Conservation (phyloP, 345 rosid species). For the Punica granatum region DNA sequence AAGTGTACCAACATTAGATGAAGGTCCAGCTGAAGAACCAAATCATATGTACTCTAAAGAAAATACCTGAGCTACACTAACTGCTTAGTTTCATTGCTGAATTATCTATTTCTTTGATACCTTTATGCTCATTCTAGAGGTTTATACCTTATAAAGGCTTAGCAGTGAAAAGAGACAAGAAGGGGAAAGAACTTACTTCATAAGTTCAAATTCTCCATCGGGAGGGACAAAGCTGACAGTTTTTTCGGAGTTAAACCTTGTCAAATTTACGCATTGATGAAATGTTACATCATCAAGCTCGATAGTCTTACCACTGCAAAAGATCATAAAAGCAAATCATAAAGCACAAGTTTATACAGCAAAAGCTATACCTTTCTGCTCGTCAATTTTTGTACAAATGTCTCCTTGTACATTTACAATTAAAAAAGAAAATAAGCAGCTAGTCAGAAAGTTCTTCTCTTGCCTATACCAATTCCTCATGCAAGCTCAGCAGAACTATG, state of each 20-base stretch:
- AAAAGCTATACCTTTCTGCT: background rate
- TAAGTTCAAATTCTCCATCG: constrained; percentile 98
- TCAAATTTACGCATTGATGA: constrained; percentile 96
- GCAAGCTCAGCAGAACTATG: background rate
- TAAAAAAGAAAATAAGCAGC: no score
- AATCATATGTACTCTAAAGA: background rate
- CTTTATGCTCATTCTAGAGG: background rate
- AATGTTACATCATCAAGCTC: constrained; percentile 99
- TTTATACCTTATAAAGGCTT: background rate
- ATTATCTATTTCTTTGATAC: background rate
- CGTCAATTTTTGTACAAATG: background rate
- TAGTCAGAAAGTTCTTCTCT: background rate
- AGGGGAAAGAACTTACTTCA: constrained; percentile 65
- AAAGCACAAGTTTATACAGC: background rate
- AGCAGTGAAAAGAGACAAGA: background rate
- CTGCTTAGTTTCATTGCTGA: background rate
- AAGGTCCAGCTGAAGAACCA: background rate
- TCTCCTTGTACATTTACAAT: background rate
- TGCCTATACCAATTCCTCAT: background rate
- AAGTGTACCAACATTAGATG: constrained; percentile 2
- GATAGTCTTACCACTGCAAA: constrained; percentile 59
- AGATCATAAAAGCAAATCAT: background rate
- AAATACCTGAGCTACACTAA: background rate
- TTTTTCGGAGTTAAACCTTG: constrained; percentile 96
- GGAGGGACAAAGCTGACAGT: constrained; percentile 99